Evolutionary conservation across 768 basidiomycete species (phyloP), one percentile per base, ranked within the genome.

Genomic region (Gymnopilus junonius): DNA sequence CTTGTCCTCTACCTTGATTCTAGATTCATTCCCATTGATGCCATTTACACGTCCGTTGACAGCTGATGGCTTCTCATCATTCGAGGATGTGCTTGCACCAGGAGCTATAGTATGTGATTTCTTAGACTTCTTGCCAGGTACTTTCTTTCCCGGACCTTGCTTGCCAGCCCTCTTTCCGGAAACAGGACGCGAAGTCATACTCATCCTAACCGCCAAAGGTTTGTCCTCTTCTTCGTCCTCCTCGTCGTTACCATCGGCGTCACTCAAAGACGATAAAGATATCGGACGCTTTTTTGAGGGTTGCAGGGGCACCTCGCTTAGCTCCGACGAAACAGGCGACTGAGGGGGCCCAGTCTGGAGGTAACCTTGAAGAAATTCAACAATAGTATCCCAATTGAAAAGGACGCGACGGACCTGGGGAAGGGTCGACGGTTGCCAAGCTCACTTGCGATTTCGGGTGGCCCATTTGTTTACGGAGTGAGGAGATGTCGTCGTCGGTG

Each of bases 1-100:
- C 72, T 86, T 88, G 51, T 91, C 93, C 73, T 94, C 93, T 2
- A 89, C 73, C 71, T 92, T 93, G 64, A 91, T 79, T 65, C 82
- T 83, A 6, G 82, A 61, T 21, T 83, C 84, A 43, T 79, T 77
- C 23, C 81, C 79, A 55, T 82, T 82, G 3, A 75, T 68, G 21
- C 84, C 85, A 59, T 85, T 85, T 17, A 73, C 54, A 27, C 76
- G 76, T 1, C 77, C 76, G 62, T 79, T 74, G 25, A 77, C 76
- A 11, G 72, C 74, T 45, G 61, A 42, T 11, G 61, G 25, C 20
- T 76, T 72, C 4, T 73, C 81, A 0, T 65, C 62, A 37, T 53
- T 45, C 40, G 63, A 45, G 14, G 80, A 80, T 42, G 82, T 80
- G 35, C 75, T 70, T 12, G 79, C 75, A 51, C 78, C 81, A 0